Evolutionary conservation across 768 basidiomycete genomes (phyloP), one percentile per base, ranked within the genome.

Genomic region (Psilocybe sp.): DNA sequence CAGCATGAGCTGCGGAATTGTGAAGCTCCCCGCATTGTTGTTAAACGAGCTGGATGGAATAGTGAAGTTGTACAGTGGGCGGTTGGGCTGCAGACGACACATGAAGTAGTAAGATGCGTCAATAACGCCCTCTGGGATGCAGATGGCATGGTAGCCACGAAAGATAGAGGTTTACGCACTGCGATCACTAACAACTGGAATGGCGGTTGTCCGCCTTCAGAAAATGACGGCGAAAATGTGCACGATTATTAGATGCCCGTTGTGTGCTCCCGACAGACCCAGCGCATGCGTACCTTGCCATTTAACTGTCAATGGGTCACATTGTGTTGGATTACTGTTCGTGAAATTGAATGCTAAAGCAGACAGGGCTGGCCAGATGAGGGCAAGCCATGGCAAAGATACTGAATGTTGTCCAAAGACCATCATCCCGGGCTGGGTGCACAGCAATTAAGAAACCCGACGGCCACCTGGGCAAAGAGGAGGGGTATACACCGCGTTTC

Each of bases 161-260:
- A 9, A 31, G 15, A 34, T 13, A 19, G 23, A 35, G 33, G 19
- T 20, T 32, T 6, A 51, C 60, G 38, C 28, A 64, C 65, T 15
- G 61, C 55, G 20, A 67, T 56, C 16, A 65, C 49, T 5, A 67
- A 51, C 47, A 64, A 55, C 9, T 46, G 51, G 48, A 63, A 67
- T 10, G 65, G 65, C 40, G 60, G 59, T 19, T 53, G 53, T 3
- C 65, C 65, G 10, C 62, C 65, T 67, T 33, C n/a, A 31, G 23
- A 23, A 33, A 35, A 7, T 37, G n/a, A n/a, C n/a, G n/a, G n/a
- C n/a, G n/a, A n/a, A n/a, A 10, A 19, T 33, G 40, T 35, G 20
- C 23, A 19, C 19, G 23, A 31, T 33, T 7, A 28, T 28, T 28
- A 28, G 23, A 3, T 4, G 23, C 23, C 23, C 7, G 23, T 28